Evolutionary conservation across 139 green algal species (phyloP), one percentile per base, ranked within the genome.

Genomic region (Desmodesmus armatus): DNA sequence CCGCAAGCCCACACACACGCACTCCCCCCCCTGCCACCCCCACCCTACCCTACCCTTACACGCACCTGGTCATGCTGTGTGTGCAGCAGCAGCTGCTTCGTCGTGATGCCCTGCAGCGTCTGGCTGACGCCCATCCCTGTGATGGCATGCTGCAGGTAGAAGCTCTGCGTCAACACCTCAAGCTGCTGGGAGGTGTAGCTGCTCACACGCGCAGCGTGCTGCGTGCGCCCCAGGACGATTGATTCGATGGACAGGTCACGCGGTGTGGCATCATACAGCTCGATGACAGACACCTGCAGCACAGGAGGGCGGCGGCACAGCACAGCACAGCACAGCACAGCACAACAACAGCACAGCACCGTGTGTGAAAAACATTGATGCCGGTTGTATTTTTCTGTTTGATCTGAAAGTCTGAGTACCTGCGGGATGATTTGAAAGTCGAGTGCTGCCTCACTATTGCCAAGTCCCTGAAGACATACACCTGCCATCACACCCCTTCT

Each of bases 81-180:
- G 33, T 88, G 90, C 21, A 98, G 39, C 23, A 99, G 91, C 53
- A 99, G 70, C 55, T 95, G 88, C 90, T 98, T 97, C 41, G 86
- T 88, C 35, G 96, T 98, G 87, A 98, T 98, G 74, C 97, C 97
- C 29, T 87, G 80, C 23, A 85, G 69, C 13, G 96, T 98, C 41
- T 82, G 65, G 0, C 94, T 99, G 3, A 94, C 89, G 1, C 76
- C 75, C 51, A 84, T 27, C 29, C 78, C 76, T 21, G 81, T 87
- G 39, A 88, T 17, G 25, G n/a, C 25, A 23, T 81, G 71, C 55
- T 81, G 81, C 13, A 77, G 33, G 69, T 82, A 87, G 81, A 74
- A 81, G 40, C 51, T 63, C 81, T 75, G 70, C 17, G 37, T 69
- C 11, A 60, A 15, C 27, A 87, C 91, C 78, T 95, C 92, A 39